Percentiles rank a stretch among this genome's conserved stretches.
These are phyloP conservation scores for Hylodesmum podocarpum DNA, from an alignment of 306 rosid genomes.

Conservation along the genomic window DNA sequence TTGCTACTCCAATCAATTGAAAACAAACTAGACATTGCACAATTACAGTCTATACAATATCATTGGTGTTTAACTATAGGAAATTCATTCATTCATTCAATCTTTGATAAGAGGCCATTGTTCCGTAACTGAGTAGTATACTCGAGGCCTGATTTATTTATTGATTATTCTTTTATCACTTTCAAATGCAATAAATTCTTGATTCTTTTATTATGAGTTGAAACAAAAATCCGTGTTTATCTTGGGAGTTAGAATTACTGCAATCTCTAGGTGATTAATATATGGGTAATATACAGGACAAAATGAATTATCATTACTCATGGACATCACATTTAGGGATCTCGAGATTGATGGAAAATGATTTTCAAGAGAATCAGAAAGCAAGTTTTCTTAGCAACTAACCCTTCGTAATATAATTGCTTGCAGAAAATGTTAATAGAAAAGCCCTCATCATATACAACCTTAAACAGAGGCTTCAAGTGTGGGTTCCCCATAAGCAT, in stretches of 20 bases:
- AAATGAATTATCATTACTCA: neutral
- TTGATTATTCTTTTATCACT: constrained; percentile 12
- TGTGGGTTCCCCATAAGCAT: constrained; percentile 17
- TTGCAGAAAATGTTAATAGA: constrained; percentile 21
- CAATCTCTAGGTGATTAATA: neutral
- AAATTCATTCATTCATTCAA: constrained; percentile 21
- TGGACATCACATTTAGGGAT: constrained; percentile 2
- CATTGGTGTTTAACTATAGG: neutral
- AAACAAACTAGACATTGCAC: neutral
- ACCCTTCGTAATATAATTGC: neutral
- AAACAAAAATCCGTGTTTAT: neutral
- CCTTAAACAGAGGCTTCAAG: constrained; percentile 15
- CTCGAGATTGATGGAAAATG: neutral
- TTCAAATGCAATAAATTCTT: neutral
- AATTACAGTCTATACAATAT: neutral
- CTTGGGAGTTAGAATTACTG: neutral
- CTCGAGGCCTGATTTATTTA: neutral
- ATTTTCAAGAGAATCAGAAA: constrained; percentile 4
- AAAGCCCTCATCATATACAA: constrained; percentile 33
- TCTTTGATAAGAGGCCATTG: neutral
- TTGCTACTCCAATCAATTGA: neutral
- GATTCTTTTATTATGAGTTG: neutral
- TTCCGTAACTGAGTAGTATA: neutral
- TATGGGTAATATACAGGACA: neutral
- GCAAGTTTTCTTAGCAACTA: constrained; percentile 17